These are phyloP conservation scores for Sporothrix dimorphospora DNA, from an alignment of 2,329 filamentous ascomycete genomes.

Conservation along the genomic window DNA sequence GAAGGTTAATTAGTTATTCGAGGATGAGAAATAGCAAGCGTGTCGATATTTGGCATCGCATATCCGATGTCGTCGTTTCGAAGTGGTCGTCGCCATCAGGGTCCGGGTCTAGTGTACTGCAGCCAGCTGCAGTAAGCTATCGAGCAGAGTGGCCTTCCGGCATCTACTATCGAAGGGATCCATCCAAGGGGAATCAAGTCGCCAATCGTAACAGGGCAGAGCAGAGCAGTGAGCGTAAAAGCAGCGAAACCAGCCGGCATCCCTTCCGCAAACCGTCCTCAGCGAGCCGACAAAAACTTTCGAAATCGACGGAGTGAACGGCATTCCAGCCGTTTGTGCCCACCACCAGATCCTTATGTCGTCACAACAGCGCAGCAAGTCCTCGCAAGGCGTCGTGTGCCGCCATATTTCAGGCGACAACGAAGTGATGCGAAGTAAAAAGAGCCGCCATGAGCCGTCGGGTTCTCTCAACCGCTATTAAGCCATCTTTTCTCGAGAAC, in stretches of 20 bases:
- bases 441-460: neutral
- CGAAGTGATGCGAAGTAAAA: neutral
- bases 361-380: conserved; percentile 20
- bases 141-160: conserved; percentile 14
- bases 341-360: conserved; percentile 23
- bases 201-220: conserved; percentile 38
- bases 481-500: conserved; percentile 17
- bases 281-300: neutral
- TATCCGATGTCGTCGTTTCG: conserved; percentile 29
- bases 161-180: neutral
- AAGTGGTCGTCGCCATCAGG: neutral
- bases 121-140: neutral
- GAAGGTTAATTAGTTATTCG: conserved; percentile 62
- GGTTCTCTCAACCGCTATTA: conserved; percentile 29
- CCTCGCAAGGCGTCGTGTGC: neutral
- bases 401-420: conserved; percentile 19
- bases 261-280: conserved; percentile 1
- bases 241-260: conserved; percentile 4
- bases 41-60: conserved; percentile 39
- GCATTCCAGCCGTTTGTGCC: conserved; percentile 9
- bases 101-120: conserved; percentile 9
- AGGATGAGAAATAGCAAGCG: conserved; percentile 61
- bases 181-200: neutral
- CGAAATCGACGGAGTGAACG: neutral
- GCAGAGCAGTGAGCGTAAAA: conserved; percentile 43